Conservation (phyloP, 345 rosid species). For the Gossypium stocksii region DNA sequence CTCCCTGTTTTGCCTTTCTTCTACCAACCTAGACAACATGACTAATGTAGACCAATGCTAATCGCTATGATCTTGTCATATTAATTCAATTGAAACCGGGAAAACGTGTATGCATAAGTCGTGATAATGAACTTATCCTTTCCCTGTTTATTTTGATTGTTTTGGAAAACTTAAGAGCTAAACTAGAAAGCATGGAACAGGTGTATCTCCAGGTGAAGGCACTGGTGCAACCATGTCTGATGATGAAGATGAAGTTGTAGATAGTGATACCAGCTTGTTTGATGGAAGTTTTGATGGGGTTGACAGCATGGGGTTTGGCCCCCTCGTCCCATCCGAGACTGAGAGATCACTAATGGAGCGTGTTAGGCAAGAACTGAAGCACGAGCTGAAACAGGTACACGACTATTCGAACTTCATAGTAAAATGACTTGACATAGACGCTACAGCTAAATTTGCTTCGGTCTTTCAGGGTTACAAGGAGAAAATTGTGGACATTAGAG, state of each 20-base stretch:
- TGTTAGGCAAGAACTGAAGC: conserved; percentile 79
- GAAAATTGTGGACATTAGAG: conserved; percentile 81
- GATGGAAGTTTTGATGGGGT: conserved; percentile 32
- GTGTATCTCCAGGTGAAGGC: conserved; percentile 77
- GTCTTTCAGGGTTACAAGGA: conserved; percentile 64
- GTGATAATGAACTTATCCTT: not conserved
- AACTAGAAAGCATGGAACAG: conserved; percentile 31
- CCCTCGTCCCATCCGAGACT: conserved; percentile 70
- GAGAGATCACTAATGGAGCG: conserved; percentile 92
- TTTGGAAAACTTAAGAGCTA: conserved; percentile 5
- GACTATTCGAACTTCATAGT: not conserved
- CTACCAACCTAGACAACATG: not conserved
- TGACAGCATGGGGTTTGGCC: conserved; percentile 77
- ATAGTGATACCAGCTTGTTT: conserved; percentile 58
- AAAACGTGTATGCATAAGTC: not conserved
- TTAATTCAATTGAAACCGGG: not conserved
- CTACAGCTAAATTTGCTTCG: conserved; percentile 14
- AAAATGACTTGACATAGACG: not conserved
- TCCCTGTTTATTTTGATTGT: not conserved
- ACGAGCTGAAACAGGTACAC: conserved; percentile 78
- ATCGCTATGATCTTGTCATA: not conserved
- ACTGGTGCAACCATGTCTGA: conserved; percentile 89
- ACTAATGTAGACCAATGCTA: not conserved
- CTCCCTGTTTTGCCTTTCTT: not conserved
- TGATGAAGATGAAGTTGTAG: conserved; percentile 72